Evolutionary conservation across 1,284 basidiomycete species (phyloP).

Genomic region (Fomitiporia mediterranea): DNA sequence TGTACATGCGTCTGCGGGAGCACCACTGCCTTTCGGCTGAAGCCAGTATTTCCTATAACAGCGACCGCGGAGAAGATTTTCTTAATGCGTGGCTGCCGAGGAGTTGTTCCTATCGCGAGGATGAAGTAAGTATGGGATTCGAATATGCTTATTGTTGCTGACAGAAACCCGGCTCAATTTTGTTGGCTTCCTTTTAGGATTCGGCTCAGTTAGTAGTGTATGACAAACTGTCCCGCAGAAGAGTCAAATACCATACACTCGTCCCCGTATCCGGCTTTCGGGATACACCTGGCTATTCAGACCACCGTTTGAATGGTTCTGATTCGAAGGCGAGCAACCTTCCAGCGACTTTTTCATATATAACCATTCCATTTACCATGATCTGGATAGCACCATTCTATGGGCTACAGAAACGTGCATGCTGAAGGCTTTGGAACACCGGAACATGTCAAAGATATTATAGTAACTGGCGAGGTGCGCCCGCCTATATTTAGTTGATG

Average conservation of each 20-base stretch:
- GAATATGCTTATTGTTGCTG: neutral
- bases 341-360: no score
- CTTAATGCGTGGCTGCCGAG: conserved; percentile 44
- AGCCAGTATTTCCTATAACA: conserved; percentile 33
- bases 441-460: conserved; percentile 43
- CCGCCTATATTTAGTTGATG: neutral
- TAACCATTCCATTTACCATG: no score
- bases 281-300: conserved; percentile 24
- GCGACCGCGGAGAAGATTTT: conserved; percentile 30
- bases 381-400: no score
- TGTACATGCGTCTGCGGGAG: conserved; percentile 40
- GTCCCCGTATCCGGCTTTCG: conserved; percentile 30
- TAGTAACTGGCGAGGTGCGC: conserved; percentile 45
- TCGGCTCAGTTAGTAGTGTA: conserved; percentile 32
- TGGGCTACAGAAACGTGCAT: no score
- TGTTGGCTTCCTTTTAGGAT: conserved; percentile 29
- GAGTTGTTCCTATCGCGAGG: conserved; percentile 30
- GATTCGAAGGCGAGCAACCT: no score
- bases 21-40: conserved; percentile 40
- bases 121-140: conserved; percentile 30
- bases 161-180: neutral
- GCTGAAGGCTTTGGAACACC: no score
- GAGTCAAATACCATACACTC: conserved; percentile 40
- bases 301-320: conserved; percentile 19
- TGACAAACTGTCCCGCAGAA: conserved; percentile 34